phyloP scores from a whole-genome alignment of 768 basidiomycete genomes.

The Lactifluus echinatus region DNA sequence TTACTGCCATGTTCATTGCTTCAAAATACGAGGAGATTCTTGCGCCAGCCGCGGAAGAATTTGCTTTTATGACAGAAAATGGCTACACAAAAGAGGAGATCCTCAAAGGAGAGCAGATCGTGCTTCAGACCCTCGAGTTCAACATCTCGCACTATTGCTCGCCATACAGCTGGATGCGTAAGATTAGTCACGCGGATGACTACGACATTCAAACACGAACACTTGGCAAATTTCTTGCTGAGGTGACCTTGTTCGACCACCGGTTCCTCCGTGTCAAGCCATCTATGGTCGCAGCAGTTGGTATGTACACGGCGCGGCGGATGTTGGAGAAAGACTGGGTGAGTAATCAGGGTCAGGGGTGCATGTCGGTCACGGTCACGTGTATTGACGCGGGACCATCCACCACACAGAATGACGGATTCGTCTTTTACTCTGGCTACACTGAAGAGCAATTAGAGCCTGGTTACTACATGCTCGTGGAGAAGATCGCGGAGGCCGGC shows the following conservation, averaged over 20 bases:
- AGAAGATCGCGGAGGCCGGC: constrained; percentile 69
- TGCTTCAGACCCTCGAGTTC: constrained; percentile 92
- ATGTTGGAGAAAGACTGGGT: constrained; percentile 98
- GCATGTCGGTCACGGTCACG: constrained; percentile 21
- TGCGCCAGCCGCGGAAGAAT: constrained; percentile 95
- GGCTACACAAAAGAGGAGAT: constrained; percentile 94
- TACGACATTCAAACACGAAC: constrained; percentile 98
- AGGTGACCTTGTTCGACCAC: constrained; percentile 88
- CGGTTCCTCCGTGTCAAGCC: constrained; percentile 92
- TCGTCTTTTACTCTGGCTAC: constrained; percentile 88
- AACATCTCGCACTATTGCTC: constrained; percentile 96
- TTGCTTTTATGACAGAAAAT: constrained; percentile 95
- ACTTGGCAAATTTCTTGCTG: constrained; percentile 93
- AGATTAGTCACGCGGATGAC: constrained; percentile 97
- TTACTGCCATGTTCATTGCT: constrained; percentile 98
- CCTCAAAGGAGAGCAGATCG: constrained; percentile 94
- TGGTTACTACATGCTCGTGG: constrained; percentile 74
- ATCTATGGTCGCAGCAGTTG: constrained; percentile 86
- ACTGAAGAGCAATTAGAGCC: constrained; percentile 81
- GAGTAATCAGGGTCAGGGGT: constrained; percentile 31
- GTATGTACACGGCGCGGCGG: constrained; percentile 91
- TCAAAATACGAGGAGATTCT: constrained; percentile 99
- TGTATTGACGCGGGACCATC: constrained; percentile 19
- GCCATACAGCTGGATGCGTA: constrained; percentile 98
- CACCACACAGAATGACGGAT: constrained; percentile 75